phyloP scores from a whole-genome alignment of 495 filamentous ascomycete species.

The Xylaria curta region DNA sequence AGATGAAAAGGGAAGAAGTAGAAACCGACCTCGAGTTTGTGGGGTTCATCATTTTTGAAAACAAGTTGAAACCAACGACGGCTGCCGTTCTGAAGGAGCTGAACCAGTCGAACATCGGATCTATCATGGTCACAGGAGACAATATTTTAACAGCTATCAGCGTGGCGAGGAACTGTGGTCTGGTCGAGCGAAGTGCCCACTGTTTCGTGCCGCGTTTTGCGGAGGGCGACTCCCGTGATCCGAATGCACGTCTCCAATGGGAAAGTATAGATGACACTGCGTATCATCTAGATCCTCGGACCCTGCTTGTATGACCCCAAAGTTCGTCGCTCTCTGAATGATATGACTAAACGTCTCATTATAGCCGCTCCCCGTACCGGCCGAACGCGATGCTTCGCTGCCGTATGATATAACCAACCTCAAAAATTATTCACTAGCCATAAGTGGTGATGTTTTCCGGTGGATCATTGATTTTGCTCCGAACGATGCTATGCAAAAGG shows the following conservation, averaged over 20 bases:
- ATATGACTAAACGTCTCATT: conserved; percentile 35
- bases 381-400: conserved; percentile 77
- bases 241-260: conserved; percentile 78
- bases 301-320: conserved; percentile 62
- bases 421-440: conserved; percentile 82
- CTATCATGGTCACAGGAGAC: conserved; percentile 97
- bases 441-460: conserved; percentile 92
- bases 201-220: conserved; percentile 92
- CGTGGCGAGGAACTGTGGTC: conserved; percentile 88
- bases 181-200: conserved; percentile 79
- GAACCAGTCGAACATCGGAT: conserved; percentile 82
- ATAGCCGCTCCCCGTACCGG: conserved; percentile 72
- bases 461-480: conserved; percentile 93
- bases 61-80: conserved; percentile 91
- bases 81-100: conserved; percentile 80
- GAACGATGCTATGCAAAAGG: conserved; percentile 73
- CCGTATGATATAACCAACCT: conserved; percentile 82
- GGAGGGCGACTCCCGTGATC: conserved; percentile 71
- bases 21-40: conserved; percentile 84
- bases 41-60: conserved; percentile 98
- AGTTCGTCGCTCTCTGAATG: neutral
- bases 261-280: conserved; percentile 87
- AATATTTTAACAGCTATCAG: conserved; percentile 98
- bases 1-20: conserved; percentile 84
- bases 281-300: conserved; percentile 76